These are phyloP conservation scores for Botrytis galanthina DNA, from an alignment of 2,329 filamentous ascomycete genomes.

Conservation along the genomic window DNA sequence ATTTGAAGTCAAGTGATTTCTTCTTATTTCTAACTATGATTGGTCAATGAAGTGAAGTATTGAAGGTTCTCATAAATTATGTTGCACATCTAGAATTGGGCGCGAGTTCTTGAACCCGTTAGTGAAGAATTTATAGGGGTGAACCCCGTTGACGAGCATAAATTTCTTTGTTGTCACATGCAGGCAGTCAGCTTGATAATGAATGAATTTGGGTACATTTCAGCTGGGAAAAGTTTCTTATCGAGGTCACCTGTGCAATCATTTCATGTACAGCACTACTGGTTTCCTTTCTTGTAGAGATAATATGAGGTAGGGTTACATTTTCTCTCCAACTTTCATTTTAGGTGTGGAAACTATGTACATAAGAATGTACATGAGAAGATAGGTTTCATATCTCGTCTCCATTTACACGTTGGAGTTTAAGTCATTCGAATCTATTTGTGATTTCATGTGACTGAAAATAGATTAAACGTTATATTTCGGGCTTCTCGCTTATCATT, in stretches of 20 bases:
- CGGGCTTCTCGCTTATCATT: not conserved
- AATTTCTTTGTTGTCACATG: not conserved
- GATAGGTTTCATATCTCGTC: not conserved
- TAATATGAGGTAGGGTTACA: not conserved
- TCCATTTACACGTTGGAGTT: rapidly evolving
- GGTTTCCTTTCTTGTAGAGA: not conserved
- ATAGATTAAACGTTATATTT: not conserved
- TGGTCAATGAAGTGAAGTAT: not conserved
- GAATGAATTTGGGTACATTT: not conserved
- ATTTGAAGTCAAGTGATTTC: not conserved
- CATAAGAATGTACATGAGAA: not conserved
- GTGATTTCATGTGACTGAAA: not conserved
- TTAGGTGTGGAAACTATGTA: not conserved
- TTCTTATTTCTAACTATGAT: rapidly evolving
- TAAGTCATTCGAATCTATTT: not conserved
- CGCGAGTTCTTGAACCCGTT: not conserved
- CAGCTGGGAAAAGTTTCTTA: not conserved
- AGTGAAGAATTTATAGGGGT: not conserved
- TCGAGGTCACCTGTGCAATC: not conserved
- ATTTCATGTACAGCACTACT: not conserved
- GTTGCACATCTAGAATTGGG: not conserved
- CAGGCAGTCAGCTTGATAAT: not conserved
- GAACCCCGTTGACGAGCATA: not conserved
- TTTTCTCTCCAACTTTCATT: not conserved
- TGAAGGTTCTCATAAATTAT: not conserved